Base-by-base conservation (phyloP, 2,329 filamentous ascomycete genomes). In the Exserohilum turcica region DNA sequence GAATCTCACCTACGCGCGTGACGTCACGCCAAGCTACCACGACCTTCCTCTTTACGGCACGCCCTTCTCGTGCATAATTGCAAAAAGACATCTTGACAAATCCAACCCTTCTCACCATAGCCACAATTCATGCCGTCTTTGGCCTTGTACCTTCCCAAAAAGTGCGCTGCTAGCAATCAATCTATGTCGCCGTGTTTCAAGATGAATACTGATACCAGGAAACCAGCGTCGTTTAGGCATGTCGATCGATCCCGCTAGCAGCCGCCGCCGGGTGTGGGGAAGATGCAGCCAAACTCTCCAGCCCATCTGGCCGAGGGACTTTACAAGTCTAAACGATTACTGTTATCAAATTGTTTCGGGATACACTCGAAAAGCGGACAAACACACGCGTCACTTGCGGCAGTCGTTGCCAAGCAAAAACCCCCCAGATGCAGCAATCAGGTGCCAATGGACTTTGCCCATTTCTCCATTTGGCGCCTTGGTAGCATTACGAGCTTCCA, bases 401-500 rank as follows among this genome's bases (percentile, higher is more conserved):
- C 43, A 36, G 51, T 48, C 48, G 56, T 56, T 53, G 56, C 56
- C 56, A 59, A 59, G 56, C 48, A 8, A 18, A 49, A 19, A 29
- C 18, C 49, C 39, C 39, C 45, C 18, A 52, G 38, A 35, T 12
- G 40, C 44, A 36, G 18, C 39, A 47, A 44, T 44, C 37, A 35
- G 31, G 36, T 40, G 40, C 28, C 37, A 42, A 45, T 44, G 16
- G 21, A 7, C 31, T 44, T 43, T 45, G 43, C 31, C 45, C 18
- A 24, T 36, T 21, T 42, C 49, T 36, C 18, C 36, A 32, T 48
- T 44, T 59, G 48, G 54, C 54, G 56, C 38, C 56, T 59, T 59
- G 56, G 56, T 57, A 37, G 33, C 56, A 55, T 33, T 59, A 46
- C 47, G 49, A 64, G 61, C 61, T 64, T 61, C 60, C 60, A 32